phyloP scores from a whole-genome alignment of 192 early-diverging fungal species.

The Chytriomyces sp. region DNA sequence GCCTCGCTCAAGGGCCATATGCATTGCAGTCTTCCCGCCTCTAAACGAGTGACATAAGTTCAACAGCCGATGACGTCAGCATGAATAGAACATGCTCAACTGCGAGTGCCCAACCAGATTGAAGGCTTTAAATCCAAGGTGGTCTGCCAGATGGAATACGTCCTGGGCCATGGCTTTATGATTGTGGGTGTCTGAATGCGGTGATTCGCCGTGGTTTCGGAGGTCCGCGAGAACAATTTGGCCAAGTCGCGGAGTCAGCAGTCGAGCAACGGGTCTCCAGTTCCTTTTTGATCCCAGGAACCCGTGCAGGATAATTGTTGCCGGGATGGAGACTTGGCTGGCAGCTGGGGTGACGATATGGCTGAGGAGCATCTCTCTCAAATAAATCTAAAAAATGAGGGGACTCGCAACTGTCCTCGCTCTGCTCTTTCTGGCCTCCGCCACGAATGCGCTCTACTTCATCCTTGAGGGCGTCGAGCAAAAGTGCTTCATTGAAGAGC shows the following conservation, averaged over 20 bases:
- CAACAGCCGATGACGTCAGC: neutral
- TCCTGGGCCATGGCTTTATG: slow-evolving; percentile 81
- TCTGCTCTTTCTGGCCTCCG: neutral
- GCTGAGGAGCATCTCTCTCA: neutral
- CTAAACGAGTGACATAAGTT: slow-evolving; percentile 5
- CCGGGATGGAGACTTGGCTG: slow-evolving; percentile 12
- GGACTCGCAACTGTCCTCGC: neutral
- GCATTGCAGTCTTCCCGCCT: slow-evolving; percentile 54
- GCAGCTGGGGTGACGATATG: neutral
- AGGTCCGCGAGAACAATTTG: slow-evolving; percentile 78
- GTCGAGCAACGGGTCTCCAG: slow-evolving; percentile 68
- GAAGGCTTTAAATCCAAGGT: slow-evolving; percentile 59
- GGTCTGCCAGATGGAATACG: slow-evolving; percentile 67
- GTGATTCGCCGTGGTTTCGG: slow-evolving; percentile 93
- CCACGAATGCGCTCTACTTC: slow-evolving; percentile 76
- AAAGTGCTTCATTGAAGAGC: slow-evolving; percentile 93
- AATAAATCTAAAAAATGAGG: neutral
- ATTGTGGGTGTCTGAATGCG: slow-evolving; percentile 65
- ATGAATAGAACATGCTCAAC: slow-evolving; percentile 46
- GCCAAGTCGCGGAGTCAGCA: slow-evolving; percentile 63
- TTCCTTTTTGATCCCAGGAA: slow-evolving; percentile 83
- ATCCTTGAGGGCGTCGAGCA: slow-evolving; percentile 87
- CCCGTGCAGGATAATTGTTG: slow-evolving; percentile 77
- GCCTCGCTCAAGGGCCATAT: slow-evolving; percentile 36
- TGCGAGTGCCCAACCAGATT: slow-evolving; percentile 86